These are phyloP conservation scores for Pleurotus djamor DNA, from an alignment of 768 basidiomycete species.

Conservation along the genomic window DNA sequence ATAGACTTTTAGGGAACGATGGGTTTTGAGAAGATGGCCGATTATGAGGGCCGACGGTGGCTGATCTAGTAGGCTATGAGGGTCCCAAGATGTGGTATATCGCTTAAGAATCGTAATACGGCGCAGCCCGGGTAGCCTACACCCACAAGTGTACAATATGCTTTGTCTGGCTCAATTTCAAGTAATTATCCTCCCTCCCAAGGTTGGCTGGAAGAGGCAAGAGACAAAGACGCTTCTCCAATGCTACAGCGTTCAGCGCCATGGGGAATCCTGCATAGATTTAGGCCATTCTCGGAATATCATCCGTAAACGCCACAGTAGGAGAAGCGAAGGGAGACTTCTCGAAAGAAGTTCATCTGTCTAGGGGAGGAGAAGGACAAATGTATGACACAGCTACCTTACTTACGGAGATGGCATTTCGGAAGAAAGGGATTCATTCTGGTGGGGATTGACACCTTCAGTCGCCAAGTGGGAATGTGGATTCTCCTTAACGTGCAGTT, in stretches of 20 bases:
- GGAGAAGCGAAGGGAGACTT: not conserved
- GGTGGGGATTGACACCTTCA: not conserved
- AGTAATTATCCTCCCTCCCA: no score
- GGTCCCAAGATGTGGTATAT: no score
- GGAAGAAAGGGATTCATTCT: not conserved
- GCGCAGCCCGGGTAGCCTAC: not conserved
- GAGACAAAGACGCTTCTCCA: not conserved
- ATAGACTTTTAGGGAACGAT: conserved; percentile 9
- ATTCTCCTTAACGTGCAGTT: not conserved
- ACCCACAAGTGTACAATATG: not conserved
- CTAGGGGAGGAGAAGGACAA: not conserved
- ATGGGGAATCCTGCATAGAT: not conserved
- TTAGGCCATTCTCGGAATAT: not conserved
- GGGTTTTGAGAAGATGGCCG: conserved; percentile 3
- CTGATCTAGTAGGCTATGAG: not conserved
- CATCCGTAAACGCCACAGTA: not conserved
- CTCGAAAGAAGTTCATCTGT: not conserved
- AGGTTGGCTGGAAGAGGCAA: not conserved
- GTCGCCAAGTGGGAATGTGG: not conserved
- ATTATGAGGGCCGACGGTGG: not conserved
- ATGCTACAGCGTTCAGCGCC: not conserved
- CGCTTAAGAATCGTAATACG: no score
- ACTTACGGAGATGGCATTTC: conserved; percentile 4
- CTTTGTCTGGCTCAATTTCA: no score
- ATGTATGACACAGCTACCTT: not conserved